Percentiles rank a stretch among this genome's conserved stretches.
These are phyloP conservation scores for Canavalia ensiformis DNA, from an alignment of 306 rosid genomes.

Conservation along the genomic window DNA sequence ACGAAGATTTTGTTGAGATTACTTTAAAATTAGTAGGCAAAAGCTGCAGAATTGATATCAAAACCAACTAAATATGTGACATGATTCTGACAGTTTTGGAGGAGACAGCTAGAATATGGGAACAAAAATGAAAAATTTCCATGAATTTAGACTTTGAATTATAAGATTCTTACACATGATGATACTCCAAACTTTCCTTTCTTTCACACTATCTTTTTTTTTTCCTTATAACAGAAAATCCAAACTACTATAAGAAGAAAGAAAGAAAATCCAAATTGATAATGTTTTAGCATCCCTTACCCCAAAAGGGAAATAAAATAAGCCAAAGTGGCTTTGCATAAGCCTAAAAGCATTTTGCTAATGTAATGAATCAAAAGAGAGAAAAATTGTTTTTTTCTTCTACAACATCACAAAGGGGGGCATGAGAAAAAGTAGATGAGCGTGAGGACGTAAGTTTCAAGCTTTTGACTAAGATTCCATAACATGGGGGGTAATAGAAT, in stretches of 20 bases:
- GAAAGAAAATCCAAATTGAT: constrained; percentile 7
- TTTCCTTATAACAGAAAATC: neutral
- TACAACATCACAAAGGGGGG: constrained; percentile 30
- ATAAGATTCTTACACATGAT: constrained; percentile 46
- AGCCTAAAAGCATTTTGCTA: constrained; percentile 24
- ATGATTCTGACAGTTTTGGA: constrained; percentile 46
- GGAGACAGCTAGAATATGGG: constrained; percentile 51
- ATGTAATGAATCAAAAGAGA: constrained; percentile 33
- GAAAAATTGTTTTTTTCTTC: neutral
- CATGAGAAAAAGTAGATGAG: constrained; percentile 34
- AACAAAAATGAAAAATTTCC: constrained; percentile 34
- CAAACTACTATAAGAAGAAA: constrained; percentile 39
- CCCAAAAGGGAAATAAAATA: constrained; percentile 42
- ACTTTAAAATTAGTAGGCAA: constrained; percentile 35
- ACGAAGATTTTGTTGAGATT: constrained; percentile 12
- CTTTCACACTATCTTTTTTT: neutral
- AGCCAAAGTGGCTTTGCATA: constrained; percentile 41
- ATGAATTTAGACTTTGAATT: constrained; percentile 24
- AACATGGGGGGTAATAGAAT: constrained; percentile 38
- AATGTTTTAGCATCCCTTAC: neutral
- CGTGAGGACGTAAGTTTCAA: constrained; percentile 52
- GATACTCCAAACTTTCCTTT: constrained; percentile 15
- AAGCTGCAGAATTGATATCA: constrained; percentile 38
- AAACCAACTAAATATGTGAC: constrained; percentile 45
- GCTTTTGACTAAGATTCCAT: constrained; percentile 65